Percentiles rank a stretch among this genome's conserved stretches.
Evolutionary conservation across 2,329 filamentous ascomycete species (phyloP).

Genomic region (Decorospora gaudefroyi): DNA sequence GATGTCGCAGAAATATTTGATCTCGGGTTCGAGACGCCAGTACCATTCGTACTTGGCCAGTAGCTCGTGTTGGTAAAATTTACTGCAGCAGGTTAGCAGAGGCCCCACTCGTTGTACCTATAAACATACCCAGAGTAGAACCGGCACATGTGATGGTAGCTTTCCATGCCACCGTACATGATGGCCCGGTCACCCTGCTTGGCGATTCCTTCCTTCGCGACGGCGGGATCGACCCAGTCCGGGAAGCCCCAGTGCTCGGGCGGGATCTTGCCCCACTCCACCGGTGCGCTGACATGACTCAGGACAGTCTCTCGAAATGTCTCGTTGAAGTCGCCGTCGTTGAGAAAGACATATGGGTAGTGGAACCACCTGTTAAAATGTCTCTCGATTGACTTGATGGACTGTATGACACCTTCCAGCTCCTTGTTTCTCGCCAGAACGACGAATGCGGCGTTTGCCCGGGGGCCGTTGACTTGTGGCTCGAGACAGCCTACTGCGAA

Average conservation of each 20-base stretch:
- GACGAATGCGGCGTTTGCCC: slow-evolving; percentile 94
- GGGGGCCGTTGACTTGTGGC: slow-evolving; percentile 72
- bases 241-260: slow-evolving; percentile 94
- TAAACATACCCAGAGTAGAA: slow-evolving; percentile 89
- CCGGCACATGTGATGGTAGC: slow-evolving; percentile 98
- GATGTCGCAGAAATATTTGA: slow-evolving; percentile 99
- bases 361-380: slow-evolving; percentile 99
- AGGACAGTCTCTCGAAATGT: slow-evolving; percentile 85
- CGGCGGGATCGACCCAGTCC: slow-evolving; percentile 92
- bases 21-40: slow-evolving; percentile 98
- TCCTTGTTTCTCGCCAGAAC: slow-evolving; percentile 96
- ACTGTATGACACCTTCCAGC: slow-evolving; percentile 92
- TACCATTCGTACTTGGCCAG: slow-evolving; percentile 99
- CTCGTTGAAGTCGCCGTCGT: slow-evolving; percentile 95
- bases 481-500: slow-evolving; percentile 90
- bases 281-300: slow-evolving; percentile 84
- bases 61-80: slow-evolving; percentile 96
- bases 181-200: slow-evolving; percentile 97
- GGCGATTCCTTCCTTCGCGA: slow-evolving; percentile 91
- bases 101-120: not conserved
- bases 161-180: slow-evolving; percentile 99
- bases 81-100: slow-evolving; percentile 55
- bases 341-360: slow-evolving; percentile 97
- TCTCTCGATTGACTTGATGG: slow-evolving; percentile 94
- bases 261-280: slow-evolving; percentile 94